Evolutionary conservation across 2,329 filamentous ascomycete species (phyloP).

Genomic region (Aspergillus sp.): DNA sequence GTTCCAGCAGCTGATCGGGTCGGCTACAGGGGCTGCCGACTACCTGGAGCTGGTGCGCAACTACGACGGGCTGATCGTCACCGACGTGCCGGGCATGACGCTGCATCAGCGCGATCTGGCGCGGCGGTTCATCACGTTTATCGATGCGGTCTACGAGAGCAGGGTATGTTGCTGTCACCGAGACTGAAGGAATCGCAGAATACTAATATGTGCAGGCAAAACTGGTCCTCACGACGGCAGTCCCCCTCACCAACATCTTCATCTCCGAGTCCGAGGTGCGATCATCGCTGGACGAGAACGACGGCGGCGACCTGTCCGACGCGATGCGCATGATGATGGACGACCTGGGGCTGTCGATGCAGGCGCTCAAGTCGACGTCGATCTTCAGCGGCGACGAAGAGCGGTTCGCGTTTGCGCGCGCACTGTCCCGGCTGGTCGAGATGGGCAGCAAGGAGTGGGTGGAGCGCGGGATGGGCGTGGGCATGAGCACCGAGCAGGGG

Average conservation of each 20-base stretch:
- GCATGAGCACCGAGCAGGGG: conserved; percentile 42
- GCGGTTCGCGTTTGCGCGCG: conserved; percentile 90
- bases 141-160: conserved; percentile 90
- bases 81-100: conserved; percentile 89
- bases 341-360: conserved; percentile 79
- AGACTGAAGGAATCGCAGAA: no score
- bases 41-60: conserved; percentile 87
- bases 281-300: conserved; percentile 51
- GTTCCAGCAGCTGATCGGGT: conserved; percentile 86
- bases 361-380: conserved; percentile 76
- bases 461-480: conserved; percentile 64
- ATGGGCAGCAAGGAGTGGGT: conserved; percentile 97
- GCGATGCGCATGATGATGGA: conserved; percentile 81
- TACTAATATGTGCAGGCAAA: conserved; percentile 64
- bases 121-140: conserved; percentile 92
- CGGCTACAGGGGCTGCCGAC: conserved; percentile 87
- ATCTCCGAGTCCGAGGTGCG: conserved; percentile 69
- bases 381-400: conserved; percentile 96
- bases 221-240: conserved; percentile 85
- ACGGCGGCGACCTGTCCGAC: conserved; percentile 58
- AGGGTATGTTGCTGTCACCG: conserved; percentile 41
- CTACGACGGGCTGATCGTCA: conserved; percentile 91
- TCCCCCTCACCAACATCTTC: conserved; percentile 82
- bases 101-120: conserved; percentile 82
- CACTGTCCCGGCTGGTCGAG: conserved; percentile 77